Base-by-base conservation (phyloP, 1,284 basidiomycete genomes). In the Laetiporus sulphureus region DNA sequence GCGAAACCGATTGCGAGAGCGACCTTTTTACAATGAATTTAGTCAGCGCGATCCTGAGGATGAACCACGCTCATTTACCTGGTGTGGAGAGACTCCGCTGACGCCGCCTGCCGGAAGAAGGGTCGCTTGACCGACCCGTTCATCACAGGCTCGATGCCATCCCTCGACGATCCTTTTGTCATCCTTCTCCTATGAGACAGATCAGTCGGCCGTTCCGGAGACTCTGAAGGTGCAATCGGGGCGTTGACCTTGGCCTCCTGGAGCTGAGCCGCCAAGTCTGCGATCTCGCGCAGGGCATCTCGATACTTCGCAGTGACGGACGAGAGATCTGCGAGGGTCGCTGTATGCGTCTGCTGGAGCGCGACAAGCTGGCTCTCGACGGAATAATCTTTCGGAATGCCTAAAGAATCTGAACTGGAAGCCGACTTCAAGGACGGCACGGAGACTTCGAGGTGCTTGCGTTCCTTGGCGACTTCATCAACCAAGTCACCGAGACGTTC, bases 281-380 rank as follows among this genome's bases (percentile, higher is more conserved):
- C 85, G 47, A 96, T 91, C 60, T 93, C 88, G 44, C 77, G 75
- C 21, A 95, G 72, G n/a, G 92, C 86, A 51, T 94, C 86, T 27
- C 83, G 81, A 59, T 95, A 95, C 60, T 91, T 92, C 31, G 67
- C 64, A 4, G 85, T 83, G 27, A 94, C 75, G 2, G 77, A 69
- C 7, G 89, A 81, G 21, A 94, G 73, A 56, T 93, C 87, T 2
- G 78, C 71, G 8, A 93, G 73, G 1, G 91, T 91, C 16, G 80
- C 79, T 32, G 82, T 75, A 53, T 91, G 80, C 1, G 83, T 87
- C 55, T 83, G 75, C 55, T 85, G 84, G 18, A 92, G 71, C 13
- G 73, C 68, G 16, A 78, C 57, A 18, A 87, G 65, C 57, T 86
- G 83, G 32, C 62, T 64, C 54, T 79, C 71, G n/a, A 73, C 50